Evolutionary conservation across 768 basidiomycete genomes (phyloP).

Genomic region (Tricholoma sp.): DNA sequence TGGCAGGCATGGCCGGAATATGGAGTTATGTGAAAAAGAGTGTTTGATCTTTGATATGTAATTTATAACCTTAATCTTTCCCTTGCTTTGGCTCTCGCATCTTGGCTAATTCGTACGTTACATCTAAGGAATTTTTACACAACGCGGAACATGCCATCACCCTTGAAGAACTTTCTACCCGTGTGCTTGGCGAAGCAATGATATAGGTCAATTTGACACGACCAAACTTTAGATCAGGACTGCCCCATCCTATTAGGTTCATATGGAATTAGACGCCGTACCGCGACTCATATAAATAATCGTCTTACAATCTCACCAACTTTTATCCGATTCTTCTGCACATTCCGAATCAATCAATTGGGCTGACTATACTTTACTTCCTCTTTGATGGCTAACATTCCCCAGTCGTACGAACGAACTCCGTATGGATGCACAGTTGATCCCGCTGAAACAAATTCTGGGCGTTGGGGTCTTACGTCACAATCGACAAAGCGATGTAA

Average conservation of each 20-base stretch:
- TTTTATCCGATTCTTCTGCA: constrained; percentile 8
- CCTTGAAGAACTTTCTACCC: constrained; percentile 32
- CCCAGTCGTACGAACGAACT: constrained; percentile 1
- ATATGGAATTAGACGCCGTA: constrained; percentile 21
- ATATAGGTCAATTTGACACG: constrained; percentile 41
- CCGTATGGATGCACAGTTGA: constrained; percentile 5
- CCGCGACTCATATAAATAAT: constrained; percentile 42
- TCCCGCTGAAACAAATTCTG: constrained; percentile 5
- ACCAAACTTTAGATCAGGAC: constrained; percentile 40
- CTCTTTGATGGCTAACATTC: constrained; percentile 9
- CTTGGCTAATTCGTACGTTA: constrained; percentile 38
- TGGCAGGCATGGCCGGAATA: constrained; percentile 84
- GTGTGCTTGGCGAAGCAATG: constrained; percentile 36
- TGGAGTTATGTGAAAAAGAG: constrained; percentile 96
- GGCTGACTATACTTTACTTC: neutral
- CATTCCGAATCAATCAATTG: constrained; percentile 14
- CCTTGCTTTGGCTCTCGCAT: constrained; percentile 38
- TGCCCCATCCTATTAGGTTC: constrained; percentile 26
- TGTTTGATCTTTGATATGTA: constrained; percentile 55
- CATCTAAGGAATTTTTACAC: constrained; percentile 30
- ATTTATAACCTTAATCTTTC: constrained; percentile 49
- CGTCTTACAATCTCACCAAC: constrained; percentile 11
- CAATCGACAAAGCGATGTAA: constrained; percentile 7
- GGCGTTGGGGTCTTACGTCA: constrained; percentile 6
- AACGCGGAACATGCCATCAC: constrained; percentile 22